Percentiles rank a stretch among this genome's conserved stretches.
phyloP scores from a whole-genome alignment of 306 rosid species.

The Astragalus membranaceus region DNA sequence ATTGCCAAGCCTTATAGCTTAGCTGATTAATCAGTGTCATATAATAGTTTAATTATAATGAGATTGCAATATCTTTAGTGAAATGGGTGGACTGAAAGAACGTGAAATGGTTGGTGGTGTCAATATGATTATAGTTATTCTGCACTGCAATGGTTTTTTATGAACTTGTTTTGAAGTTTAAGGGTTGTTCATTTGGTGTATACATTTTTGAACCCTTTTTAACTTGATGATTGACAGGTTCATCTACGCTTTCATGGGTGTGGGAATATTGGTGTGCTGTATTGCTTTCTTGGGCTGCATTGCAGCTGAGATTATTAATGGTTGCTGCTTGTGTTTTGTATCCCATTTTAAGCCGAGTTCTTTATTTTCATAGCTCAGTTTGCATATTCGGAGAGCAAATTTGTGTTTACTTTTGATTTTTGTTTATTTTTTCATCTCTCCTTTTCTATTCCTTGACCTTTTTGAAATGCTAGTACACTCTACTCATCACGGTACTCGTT shows the following conservation, averaged over 20 bases:
- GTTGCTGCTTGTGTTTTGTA: slow-evolving; percentile 96
- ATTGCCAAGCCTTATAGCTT: neutral
- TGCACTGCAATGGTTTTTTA: neutral
- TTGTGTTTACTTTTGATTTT: neutral
- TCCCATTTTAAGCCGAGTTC: slow-evolving; percentile 34
- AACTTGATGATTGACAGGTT: slow-evolving; percentile 58
- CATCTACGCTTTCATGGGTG: slow-evolving; percentile 78
- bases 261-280: slow-evolving; percentile 67
- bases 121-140: neutral
- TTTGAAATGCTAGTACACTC: slow-evolving; percentile 51
- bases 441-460: slow-evolving; percentile 40
- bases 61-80: neutral
- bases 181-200: slow-evolving; percentile 1
- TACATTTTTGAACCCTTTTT: neutral
- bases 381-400: neutral
- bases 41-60: neutral
- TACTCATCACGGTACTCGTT: slow-evolving; percentile 44
- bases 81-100: too few species aligned
- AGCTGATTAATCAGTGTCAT: neutral
- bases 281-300: slow-evolving; percentile 70
- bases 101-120: neutral
- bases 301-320: slow-evolving; percentile 78
- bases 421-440: neutral
- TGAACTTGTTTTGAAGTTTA: neutral
- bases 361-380: slow-evolving; percentile 1